phyloP scores from a whole-genome alignment of 305 asterid species.

The Ajuga reptans region DNA sequence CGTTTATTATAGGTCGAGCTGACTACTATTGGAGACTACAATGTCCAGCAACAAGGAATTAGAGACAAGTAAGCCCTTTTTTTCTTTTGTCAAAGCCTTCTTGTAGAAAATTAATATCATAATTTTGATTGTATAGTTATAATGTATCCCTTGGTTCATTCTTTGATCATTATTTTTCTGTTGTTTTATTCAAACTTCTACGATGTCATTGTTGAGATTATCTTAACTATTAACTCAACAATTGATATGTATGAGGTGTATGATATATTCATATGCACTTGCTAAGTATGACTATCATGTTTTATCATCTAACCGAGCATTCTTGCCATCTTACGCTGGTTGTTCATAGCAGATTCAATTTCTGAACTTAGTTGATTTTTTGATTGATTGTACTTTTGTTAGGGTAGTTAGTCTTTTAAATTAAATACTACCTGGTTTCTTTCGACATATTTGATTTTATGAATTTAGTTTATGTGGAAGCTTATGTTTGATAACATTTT shows the following conservation, averaged over 20 bases:
- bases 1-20: conserved; percentile 18
- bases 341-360: background rate
- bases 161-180: too few species aligned
- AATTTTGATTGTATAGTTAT: background rate
- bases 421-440: background rate
- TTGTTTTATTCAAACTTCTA: background rate
- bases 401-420: background rate
- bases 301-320: background rate
- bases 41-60: conserved; percentile 29
- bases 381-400: background rate
- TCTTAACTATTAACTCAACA: background rate
- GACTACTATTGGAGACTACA: conserved; percentile 15
- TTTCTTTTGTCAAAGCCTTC: background rate
- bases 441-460: background rate
- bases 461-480: background rate
- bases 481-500: background rate
- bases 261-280: background rate
- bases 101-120: background rate
- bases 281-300: background rate
- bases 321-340: background rate
- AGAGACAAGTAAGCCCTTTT: conserved; percentile 23
- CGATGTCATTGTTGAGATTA: background rate
- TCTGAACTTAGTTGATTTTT: background rate
- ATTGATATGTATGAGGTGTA: background rate
- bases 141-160: background rate